Percentiles rank a stretch among this genome's conserved stretches.
Conservation (phyloP, 192 early-diverging fungal species). For the Umbelopsis sp. region DNA sequence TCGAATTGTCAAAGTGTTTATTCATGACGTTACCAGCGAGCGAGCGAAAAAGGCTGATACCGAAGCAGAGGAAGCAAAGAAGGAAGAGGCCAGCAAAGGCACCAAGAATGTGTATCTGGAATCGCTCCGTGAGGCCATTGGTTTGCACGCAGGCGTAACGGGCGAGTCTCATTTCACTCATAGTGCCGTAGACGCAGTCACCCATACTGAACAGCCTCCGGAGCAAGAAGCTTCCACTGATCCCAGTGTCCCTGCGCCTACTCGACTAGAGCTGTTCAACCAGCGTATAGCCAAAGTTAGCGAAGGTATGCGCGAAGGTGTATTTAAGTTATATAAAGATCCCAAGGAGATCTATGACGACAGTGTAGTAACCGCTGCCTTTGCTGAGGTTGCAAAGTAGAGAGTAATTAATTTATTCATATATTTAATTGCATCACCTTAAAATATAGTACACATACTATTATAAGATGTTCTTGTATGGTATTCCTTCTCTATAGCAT, state of each 20-base stretch:
- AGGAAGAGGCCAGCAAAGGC: background rate
- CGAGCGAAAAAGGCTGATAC: constrained; percentile 23
- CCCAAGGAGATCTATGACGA: constrained; percentile 11
- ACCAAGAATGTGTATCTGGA: constrained; percentile 5
- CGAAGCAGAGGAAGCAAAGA: too few species aligned
- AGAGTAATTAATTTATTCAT: too few species aligned
- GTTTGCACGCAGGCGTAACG: constrained; percentile 9
- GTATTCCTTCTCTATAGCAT: too few species aligned
- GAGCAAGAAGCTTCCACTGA: constrained; percentile 19
- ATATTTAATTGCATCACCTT: background rate
- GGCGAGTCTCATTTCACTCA: background rate
- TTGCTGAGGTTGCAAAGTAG: background rate
- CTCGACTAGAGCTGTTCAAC: constrained; percentile 29
- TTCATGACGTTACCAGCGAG: constrained; percentile 40
- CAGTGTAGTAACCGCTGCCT: background rate
- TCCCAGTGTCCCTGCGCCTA: constrained; percentile 22
- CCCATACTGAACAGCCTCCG: constrained; percentile 26
- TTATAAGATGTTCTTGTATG: too few species aligned
- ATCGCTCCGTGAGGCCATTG: constrained; percentile 18
- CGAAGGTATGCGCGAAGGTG: constrained; percentile 25
- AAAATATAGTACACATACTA: too few species aligned
- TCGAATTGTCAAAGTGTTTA: constrained; percentile 41
- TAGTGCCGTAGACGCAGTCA: constrained; percentile 33
- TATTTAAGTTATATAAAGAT: constrained; percentile 19
- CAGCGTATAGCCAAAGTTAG: constrained; percentile 27